These are phyloP conservation scores for Candida argentea DNA, from an alignment of 805 yeast genomes.

Conservation along the genomic window DNA sequence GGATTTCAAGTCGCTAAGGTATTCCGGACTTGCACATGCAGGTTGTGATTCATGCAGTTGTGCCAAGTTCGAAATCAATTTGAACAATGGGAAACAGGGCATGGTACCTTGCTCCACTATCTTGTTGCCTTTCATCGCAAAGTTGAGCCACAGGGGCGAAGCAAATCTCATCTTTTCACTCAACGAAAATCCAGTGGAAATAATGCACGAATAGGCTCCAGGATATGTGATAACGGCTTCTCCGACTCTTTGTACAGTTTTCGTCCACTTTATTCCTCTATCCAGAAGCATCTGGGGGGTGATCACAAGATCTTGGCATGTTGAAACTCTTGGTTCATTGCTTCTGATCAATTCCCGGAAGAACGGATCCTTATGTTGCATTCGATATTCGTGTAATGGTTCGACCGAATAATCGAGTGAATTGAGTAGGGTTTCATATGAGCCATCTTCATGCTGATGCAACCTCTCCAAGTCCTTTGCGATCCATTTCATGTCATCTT, in stretches of 20 bases:
- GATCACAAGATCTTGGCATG: conserved; percentile 37
- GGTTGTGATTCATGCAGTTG: conserved; percentile 25
- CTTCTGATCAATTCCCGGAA: conserved; percentile 9
- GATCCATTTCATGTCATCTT: conserved; percentile 12
- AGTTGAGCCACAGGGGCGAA: conserved; percentile 43
- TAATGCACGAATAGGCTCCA: conserved; percentile 36
- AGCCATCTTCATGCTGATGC: conserved; percentile 9
- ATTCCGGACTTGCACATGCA: conserved; percentile 25
- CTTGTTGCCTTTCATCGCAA: conserved; percentile 36
- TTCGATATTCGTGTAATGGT: conserved; percentile 18
- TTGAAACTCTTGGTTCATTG: conserved; percentile 28
- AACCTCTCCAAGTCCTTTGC: conserved; percentile 9
- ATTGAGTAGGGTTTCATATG: conserved; percentile 15
- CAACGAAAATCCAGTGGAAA: conserved; percentile 47
- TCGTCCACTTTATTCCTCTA: conserved; percentile 38
- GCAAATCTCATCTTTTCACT: conserved; percentile 52
- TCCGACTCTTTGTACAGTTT: conserved; percentile 50
- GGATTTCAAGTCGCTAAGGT: conserved; percentile 19
- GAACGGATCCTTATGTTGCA: conserved; percentile 15
- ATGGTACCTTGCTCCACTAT: conserved; percentile 33
- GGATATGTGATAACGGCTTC: conserved; percentile 54
- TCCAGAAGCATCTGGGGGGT: conserved; percentile 39
- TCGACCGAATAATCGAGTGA: conserved; percentile 24
- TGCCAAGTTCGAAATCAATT: conserved; percentile 38
- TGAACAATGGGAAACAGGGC: conserved; percentile 44